These are phyloP conservation scores for Solanum neorickii DNA, from an alignment of 257 asterid genomes.

Conservation along the genomic window DNA sequence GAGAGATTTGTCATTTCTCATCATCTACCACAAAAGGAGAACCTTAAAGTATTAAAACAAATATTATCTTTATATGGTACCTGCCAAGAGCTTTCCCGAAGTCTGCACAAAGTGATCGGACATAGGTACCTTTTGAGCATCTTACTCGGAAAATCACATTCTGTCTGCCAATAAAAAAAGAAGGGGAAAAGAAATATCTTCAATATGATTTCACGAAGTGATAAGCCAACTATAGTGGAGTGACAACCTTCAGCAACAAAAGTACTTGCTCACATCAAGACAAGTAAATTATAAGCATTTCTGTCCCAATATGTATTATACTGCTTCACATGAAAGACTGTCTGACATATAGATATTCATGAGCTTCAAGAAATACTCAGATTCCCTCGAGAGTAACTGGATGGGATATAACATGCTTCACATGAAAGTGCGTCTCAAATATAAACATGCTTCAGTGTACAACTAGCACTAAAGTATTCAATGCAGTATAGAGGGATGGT, in stretches of 20 bases:
- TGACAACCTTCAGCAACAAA: neutral
- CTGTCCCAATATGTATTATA: neutral
- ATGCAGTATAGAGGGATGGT: neutral
- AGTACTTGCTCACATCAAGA: neutral
- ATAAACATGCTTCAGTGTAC: neutral
- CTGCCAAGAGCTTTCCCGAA: slow-evolving; percentile 86
- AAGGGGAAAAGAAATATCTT: neutral
- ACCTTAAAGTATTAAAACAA: neutral
- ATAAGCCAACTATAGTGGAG: neutral
- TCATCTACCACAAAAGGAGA: neutral
- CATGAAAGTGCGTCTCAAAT: neutral
- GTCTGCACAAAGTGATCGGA: slow-evolving; percentile 95
- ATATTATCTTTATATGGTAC: slow-evolving; percentile 16
- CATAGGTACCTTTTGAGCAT: slow-evolving; percentile 94
- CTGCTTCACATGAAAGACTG: neutral
- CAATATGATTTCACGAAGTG: neutral
- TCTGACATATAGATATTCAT: neutral
- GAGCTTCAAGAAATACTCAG: neutral
- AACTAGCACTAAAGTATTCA: neutral
- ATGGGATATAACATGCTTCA: neutral
- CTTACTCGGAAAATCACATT: slow-evolving; percentile 82
- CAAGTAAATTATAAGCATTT: neutral
- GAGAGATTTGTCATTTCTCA: neutral
- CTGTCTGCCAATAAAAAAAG: slow-evolving; percentile 36
- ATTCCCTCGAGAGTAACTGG: neutral